These are phyloP conservation scores for Phytophthora tubulina DNA, from an alignment of 352 stramenopile species.

Conservation along the genomic window DNA sequence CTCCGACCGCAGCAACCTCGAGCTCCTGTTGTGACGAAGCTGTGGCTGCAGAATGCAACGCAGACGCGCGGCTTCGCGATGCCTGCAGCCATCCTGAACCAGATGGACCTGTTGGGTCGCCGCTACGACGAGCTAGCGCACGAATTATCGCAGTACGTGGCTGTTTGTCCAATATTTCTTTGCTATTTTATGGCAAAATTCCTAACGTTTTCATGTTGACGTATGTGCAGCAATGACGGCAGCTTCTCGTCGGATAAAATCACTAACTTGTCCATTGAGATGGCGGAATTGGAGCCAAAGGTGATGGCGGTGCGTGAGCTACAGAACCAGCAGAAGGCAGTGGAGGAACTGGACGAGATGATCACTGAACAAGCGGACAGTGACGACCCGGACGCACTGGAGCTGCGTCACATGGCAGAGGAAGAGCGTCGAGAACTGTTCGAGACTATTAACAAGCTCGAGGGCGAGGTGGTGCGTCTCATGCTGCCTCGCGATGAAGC, in stretches of 20 bases:
- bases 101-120: slow-evolving; percentile 70
- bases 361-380: slow-evolving; percentile 63
- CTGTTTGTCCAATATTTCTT: neutral
- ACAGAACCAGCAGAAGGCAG: slow-evolving; percentile 91
- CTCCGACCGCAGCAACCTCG: neutral
- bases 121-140: slow-evolving; percentile 73
- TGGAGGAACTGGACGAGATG: slow-evolving; percentile 92
- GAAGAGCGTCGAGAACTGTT: slow-evolving; percentile 78
- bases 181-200: neutral
- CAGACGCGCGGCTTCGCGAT: slow-evolving; percentile 66
- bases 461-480: slow-evolving; percentile 71
- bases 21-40: neutral
- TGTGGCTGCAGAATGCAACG: slow-evolving; percentile 16
- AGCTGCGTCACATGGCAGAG: slow-evolving; percentile 79
- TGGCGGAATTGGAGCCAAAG: slow-evolving; percentile 83
- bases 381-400: slow-evolving; percentile 60
- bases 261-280: slow-evolving; percentile 87
- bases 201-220: slow-evolving; percentile 13
- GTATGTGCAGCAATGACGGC: slow-evolving; percentile 66
- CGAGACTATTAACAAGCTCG: slow-evolving; percentile 59
- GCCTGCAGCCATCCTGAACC: slow-evolving; percentile 75
- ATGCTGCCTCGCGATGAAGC: slow-evolving; percentile 87
- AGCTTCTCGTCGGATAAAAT: slow-evolving; percentile 79
- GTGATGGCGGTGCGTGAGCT: slow-evolving; percentile 75
- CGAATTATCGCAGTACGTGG: slow-evolving; percentile 69